Conservation (phyloP, 768 basidiomycete species). For the Pilatotrama ljubarskyi region DNA sequence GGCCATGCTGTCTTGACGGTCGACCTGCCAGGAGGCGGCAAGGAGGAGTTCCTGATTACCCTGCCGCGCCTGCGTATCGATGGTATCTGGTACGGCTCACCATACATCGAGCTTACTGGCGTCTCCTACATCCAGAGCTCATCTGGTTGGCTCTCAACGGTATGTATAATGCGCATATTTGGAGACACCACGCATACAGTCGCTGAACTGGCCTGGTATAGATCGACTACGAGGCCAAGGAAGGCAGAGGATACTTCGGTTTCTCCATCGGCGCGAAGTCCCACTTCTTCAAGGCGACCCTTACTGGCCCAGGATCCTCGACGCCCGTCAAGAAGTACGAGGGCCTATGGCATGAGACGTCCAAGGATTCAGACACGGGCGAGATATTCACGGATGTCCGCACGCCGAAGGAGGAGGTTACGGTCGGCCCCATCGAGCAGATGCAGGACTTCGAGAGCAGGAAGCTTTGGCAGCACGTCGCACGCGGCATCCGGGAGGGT, state of each 20-base stretch:
- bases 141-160: slow-evolving; percentile 58
- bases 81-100: slow-evolving; percentile 87
- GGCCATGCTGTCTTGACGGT: slow-evolving; percentile 88
- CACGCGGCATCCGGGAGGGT: slow-evolving; percentile 87
- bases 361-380: slow-evolving; percentile 51
- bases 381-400: slow-evolving; percentile 76
- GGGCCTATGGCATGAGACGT: slow-evolving; percentile 78
- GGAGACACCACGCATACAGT: neutral
- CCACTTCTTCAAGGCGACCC: slow-evolving; percentile 85
- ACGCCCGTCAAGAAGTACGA: slow-evolving; percentile 57
- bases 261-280: slow-evolving; percentile 66
- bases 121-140: slow-evolving; percentile 73
- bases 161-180: slow-evolving; percentile 29
- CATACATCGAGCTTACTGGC: slow-evolving; percentile 90
- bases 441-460: slow-evolving; percentile 88
- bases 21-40: slow-evolving; percentile 51
- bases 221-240: slow-evolving; percentile 95
- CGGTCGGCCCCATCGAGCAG: slow-evolving; percentile 54
- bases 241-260: slow-evolving; percentile 90
- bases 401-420: slow-evolving; percentile 73
- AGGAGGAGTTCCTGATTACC: slow-evolving; percentile 84
- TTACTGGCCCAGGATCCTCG: slow-evolving; percentile 50
- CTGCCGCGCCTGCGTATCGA: slow-evolving; percentile 91
- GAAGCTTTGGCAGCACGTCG: slow-evolving; percentile 80
- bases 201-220: neutral